Evolutionary conservation across 768 basidiomycete genomes (phyloP).

Genomic region (Tylopilus cervinicoccineus): DNA sequence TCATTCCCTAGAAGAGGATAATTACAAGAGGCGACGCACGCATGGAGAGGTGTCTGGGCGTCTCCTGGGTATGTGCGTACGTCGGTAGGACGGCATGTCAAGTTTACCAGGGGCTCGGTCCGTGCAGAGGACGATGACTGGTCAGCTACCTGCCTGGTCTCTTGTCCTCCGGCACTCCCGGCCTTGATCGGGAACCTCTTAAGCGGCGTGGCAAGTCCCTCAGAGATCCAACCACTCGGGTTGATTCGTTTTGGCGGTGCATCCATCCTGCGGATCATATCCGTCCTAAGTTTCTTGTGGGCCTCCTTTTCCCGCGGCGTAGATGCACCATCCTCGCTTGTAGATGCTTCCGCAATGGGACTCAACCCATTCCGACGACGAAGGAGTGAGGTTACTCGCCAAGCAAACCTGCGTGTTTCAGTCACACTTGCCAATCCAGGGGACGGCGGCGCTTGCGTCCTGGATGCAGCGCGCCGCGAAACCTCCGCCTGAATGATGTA

Average conservation of each 20-base stretch:
- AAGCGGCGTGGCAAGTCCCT: conserved; percentile 33
- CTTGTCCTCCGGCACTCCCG: conserved; percentile 1
- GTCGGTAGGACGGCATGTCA: neutral
- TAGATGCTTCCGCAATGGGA: conserved; percentile 21
- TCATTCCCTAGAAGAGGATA: neutral
- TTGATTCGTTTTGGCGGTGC: conserved; percentile 64
- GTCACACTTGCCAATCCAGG: conserved; percentile 17
- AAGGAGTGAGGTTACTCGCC: conserved; percentile 32
- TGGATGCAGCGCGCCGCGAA: conserved; percentile 24
- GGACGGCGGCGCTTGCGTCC: conserved; percentile 20
- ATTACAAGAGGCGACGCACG: conserved; percentile 5
- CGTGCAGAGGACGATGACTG: conserved; percentile 4
- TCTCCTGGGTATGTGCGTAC: neutral
- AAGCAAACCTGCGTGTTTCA: conserved; percentile 19
- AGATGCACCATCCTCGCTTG: conserved; percentile 14
- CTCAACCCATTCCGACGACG: conserved; percentile 28
- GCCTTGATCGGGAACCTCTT: conserved; percentile 13
- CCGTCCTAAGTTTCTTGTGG: conserved; percentile 42
- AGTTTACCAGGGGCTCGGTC: neutral
- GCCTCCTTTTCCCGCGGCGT: conserved; percentile 24
- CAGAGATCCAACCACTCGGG: conserved; percentile 69
- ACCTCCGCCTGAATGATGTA: conserved; percentile 48
- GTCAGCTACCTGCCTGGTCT: neutral
- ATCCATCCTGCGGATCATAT: conserved; percentile 78
- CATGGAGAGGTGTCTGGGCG: neutral